Conservation (phyloP, 2,329 filamentous ascomycete species). For the Ophiostoma pallidulum region DNA sequence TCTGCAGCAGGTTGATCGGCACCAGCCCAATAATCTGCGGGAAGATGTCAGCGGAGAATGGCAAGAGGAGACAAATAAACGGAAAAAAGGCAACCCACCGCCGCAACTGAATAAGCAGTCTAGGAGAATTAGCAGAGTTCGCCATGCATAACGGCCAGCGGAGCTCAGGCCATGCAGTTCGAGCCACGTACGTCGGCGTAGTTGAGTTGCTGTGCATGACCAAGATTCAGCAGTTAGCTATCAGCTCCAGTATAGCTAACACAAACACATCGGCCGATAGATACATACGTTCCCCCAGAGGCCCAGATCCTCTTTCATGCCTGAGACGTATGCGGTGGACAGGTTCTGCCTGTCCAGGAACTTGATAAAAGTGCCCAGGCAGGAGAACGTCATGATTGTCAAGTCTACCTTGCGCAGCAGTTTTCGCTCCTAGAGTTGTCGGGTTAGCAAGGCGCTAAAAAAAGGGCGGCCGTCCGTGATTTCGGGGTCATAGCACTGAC, state of each 20-base stretch:
- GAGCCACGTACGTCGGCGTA: slow-evolving; percentile 12
- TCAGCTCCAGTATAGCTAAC: background rate
- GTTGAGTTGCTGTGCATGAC: slow-evolving; percentile 10
- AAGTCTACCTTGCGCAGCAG: slow-evolving; percentile 4
- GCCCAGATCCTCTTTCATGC: slow-evolving; percentile 14
- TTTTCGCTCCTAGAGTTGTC: slow-evolving; percentile 1
- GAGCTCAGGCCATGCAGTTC: background rate
- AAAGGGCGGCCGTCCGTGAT: no score
- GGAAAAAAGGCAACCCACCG: no score
- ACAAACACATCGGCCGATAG: background rate
- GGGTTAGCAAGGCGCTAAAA: no score
- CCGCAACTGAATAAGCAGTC: background rate
- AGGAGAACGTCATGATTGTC: slow-evolving; percentile 11
- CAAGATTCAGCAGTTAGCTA: background rate
- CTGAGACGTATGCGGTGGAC: slow-evolving; percentile 11
- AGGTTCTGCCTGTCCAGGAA: slow-evolving; percentile 10
- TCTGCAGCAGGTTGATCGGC: slow-evolving; percentile 6
- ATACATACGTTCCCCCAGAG: slow-evolving; percentile 13
- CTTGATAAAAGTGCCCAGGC: slow-evolving; percentile 12
- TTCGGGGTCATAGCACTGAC: no score
- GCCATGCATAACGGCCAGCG: no score
- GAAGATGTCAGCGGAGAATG: background rate
- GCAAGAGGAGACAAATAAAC: background rate
- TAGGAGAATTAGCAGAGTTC: no score
- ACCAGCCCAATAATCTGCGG: slow-evolving; percentile 12